Base-by-base conservation (phyloP, 495 filamentous ascomycete species). In the Aspergillus olivimuriae region DNA sequence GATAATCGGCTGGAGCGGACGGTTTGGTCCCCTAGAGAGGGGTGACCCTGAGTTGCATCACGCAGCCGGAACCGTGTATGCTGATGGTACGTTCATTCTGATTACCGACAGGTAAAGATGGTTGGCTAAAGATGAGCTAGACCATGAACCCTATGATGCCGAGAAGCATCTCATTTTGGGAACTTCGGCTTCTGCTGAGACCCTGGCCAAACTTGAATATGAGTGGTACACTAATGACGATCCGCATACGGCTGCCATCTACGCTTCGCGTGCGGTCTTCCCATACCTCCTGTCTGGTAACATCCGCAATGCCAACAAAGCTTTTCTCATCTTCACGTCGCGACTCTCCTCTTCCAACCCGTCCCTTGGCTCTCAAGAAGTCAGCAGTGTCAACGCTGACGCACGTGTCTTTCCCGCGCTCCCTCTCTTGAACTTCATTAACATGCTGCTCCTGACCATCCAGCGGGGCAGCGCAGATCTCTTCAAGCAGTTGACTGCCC, bases 41-140 rank as follows among this genome's bases (percentile, higher is more conserved):
- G 92, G 92, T 34, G 92, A 99, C 53, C 87, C 94, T 4, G 94
- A 97, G 47, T 70, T 99, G 44, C 92, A 99, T 60, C 90, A 97
- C 67, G 89, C 94, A 38, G 83, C 83, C 16, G 92, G 92, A 32
- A 83, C 80, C 7, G 70, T 97, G 20, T 94, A 86, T 58, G 89
- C 89, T 9, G 86, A 94, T 63, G 80, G 82, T 83, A 55, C 12
- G 62, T 46, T n/a, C n/a, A n/a, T 12, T 12, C 18, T 22, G 4
- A 12, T 24, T 10, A 32, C 14, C 2, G 3, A 4, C 6, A 9
- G 11, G 2, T 36, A 2, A 22, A 34, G 33, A 44, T 38, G 18
- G 14, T 33, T 15, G 41, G 39, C 42, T 52, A 52, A 56, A 34
- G 41, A 54, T 39, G 7, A 16, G 14, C 19, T 50, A 83, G 90